Percentiles rank a stretch among this genome's conserved stretches.
Evolutionary conservation across 148 eudicot species (phyloP).

Genomic region (Chenopodium suecicum): DNA sequence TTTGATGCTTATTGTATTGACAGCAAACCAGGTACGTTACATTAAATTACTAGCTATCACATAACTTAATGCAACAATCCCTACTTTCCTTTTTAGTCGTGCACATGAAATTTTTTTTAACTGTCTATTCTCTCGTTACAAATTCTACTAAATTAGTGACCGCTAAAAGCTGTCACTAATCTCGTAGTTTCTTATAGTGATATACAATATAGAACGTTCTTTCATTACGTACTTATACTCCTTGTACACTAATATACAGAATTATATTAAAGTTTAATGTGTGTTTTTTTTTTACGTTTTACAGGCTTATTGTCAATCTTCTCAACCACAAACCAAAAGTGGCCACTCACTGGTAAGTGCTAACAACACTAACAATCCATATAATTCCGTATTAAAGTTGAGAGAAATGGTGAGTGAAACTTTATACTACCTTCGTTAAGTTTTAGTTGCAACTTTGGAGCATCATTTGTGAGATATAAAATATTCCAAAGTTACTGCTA

Average conservation of each 20-base stretch:
- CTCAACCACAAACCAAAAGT: constrained; percentile 20
- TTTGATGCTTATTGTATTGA: constrained; percentile 31
- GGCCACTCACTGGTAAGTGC: constrained; percentile 19
- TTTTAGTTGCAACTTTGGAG: no score
- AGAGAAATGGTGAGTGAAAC: neutral
- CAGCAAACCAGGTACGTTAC: constrained; percentile 34
- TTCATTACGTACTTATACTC: no score
- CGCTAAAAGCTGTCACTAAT: no score
- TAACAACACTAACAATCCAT: neutral
- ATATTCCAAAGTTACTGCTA: no score
- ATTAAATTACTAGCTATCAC: neutral
- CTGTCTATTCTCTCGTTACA: neutral
- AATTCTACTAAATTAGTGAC: no score
- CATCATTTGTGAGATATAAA: no score
- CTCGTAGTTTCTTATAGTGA: neutral
- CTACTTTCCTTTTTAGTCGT: neutral
- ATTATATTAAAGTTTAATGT: neutral
- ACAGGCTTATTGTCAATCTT: constrained; percentile 27
- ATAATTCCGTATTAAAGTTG: neutral
- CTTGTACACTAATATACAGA: neutral
- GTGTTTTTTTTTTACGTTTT: neutral
- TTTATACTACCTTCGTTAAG: no score
- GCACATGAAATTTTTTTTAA: neutral
- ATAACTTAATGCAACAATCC: neutral
- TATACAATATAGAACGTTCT: neutral